Evolutionary conservation across 2,329 filamentous ascomycete genomes (phyloP).

Genomic region (Ilyonectria mors-panacis): DNA sequence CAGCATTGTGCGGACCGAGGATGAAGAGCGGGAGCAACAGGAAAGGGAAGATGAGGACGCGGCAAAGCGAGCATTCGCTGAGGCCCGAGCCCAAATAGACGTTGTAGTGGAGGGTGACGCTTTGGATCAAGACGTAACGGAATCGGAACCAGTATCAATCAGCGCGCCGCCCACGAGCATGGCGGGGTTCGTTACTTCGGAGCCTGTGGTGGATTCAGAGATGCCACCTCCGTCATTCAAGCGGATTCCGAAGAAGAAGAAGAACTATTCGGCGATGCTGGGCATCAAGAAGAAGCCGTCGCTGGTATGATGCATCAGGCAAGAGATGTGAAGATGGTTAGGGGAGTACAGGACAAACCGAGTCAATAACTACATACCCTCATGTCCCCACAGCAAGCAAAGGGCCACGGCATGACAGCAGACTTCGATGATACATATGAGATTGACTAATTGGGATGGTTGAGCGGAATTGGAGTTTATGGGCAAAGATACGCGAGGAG

Average conservation of each 20-base stretch:
- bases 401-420: not conserved
- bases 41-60: constrained; percentile 89
- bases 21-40: constrained; percentile 74
- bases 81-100: constrained; percentile 69
- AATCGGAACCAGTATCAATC: constrained; percentile 26
- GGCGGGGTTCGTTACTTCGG: constrained; percentile 37
- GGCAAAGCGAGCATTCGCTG: constrained; percentile 83
- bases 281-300: constrained; percentile 90
- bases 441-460: not conserved
- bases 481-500: not conserved
- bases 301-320: constrained; percentile 59
- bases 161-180: constrained; percentile 37
- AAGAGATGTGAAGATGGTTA: not conserved
- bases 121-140: constrained; percentile 43
- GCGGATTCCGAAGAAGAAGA: constrained; percentile 87
- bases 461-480: not conserved
- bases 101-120: constrained; percentile 64
- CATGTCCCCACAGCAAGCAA: not conserved
- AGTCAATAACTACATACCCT: not conserved
- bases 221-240: constrained; percentile 77
- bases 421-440: not conserved
- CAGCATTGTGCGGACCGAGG: constrained; percentile 66
- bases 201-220: constrained; percentile 42
- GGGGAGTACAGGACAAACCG: not conserved
- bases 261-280: constrained; percentile 79